These are phyloP conservation scores for Heimioporus sp. DNA, from an alignment of 768 basidiomycete species.

Conservation along the genomic window DNA sequence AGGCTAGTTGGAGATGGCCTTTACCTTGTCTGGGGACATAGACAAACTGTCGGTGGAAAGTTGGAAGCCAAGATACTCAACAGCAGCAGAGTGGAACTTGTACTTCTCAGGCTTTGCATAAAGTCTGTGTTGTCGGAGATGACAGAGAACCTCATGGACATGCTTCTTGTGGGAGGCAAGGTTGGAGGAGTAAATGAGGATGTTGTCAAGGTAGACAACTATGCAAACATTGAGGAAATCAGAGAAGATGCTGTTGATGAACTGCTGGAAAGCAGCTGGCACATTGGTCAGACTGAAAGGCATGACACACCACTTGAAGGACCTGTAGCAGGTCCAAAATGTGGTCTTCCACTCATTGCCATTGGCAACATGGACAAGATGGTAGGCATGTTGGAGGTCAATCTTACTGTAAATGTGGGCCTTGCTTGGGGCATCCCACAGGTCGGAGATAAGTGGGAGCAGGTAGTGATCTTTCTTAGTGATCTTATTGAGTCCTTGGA, in stretches of 20 bases:
- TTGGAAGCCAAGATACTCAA: too few species aligned
- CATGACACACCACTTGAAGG: slow-evolving; percentile 26
- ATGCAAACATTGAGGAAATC: slow-evolving; percentile 28
- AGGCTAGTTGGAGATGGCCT: too few species aligned
- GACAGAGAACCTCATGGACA: too few species aligned
- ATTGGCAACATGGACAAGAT: not conserved
- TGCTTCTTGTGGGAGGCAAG: too few species aligned
- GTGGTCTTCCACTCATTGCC: slow-evolving; percentile 23
- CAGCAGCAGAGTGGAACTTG: too few species aligned
- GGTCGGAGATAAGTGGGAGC: slow-evolving; percentile 19
- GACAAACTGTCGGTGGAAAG: too few species aligned
- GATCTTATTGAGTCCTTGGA: slow-evolving; percentile 30
- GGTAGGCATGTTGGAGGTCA: too few species aligned
- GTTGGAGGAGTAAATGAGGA: too few species aligned
- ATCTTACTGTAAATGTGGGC: too few species aligned
- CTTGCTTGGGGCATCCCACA: not conserved
- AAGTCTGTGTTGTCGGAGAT: too few species aligned
- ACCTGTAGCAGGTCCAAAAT: slow-evolving; percentile 31
- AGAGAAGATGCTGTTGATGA: slow-evolving; percentile 17
- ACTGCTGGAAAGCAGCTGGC: slow-evolving; percentile 24
- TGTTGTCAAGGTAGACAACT: slow-evolving; percentile 44
- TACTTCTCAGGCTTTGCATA: too few species aligned
- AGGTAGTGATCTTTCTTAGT: slow-evolving; percentile 30
- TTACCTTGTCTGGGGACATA: too few species aligned
- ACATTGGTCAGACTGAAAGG: not conserved